Base-by-base conservation (phyloP, 495 filamentous ascomycete genomes). In the Neurospora sp. region DNA sequence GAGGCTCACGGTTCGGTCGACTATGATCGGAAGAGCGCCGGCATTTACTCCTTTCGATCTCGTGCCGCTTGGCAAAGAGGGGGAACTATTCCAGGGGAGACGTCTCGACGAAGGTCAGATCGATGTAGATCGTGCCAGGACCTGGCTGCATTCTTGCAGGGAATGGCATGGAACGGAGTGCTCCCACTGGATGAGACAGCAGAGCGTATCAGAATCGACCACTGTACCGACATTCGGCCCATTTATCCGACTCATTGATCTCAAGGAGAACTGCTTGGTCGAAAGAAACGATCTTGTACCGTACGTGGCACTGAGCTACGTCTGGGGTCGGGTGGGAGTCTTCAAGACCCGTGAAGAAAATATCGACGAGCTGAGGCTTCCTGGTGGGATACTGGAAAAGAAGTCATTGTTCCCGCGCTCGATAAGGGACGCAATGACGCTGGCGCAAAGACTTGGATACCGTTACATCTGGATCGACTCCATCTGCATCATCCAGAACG, bases 401-500 rank as follows among this genome's bases (percentile, higher is more conserved):
- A 19, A 19, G 54, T 8, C 15, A 4, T 31, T 31, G 31, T 66
- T 66, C 15, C 54, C 54, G 28, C 54, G 54, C 28, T 66, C 54
- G 6, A 17, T 66, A 66, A 31, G 3, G 31, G 54, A 66, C 54
- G 54, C 54, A 31, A 66, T 66, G 54, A 66, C 54, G 13, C 15
- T 66, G 13, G 54, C 54, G 13, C 54, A 34, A 34, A 66, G 28
- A 31, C 28, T 34, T 10, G 54, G 54, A 66, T 66, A 66, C 13
- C 54, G 54, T 17, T 78, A 80, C 73, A 69, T 75, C 17, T 80
- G 77, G 72, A 71, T 78, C 28, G 77, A 78, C 62, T 76, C 73
- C 13, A 75, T 77, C 71, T 79, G 79, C 70, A 83, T 82, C 48
- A 72, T 82, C 45, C 82, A 82, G 48, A 2, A 66, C 2, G 69